Conservation (phyloP, 2,329 filamentous ascomycete species). For the Colletotrichum caudatum region DNA sequence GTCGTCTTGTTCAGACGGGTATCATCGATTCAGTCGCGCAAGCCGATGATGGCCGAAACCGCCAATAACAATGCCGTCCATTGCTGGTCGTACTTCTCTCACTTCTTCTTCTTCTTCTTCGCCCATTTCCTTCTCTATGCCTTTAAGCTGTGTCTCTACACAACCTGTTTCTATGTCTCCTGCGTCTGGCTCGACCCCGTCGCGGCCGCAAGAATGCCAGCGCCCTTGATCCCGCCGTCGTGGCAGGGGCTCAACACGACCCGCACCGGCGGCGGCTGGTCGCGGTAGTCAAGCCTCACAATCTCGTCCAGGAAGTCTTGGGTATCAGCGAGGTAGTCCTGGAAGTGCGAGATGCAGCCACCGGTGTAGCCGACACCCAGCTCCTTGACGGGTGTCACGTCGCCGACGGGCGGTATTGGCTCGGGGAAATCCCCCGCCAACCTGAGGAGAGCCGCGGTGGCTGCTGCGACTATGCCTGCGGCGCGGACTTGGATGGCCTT, state of each 20-base stretch:
- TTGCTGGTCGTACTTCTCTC: not conserved
- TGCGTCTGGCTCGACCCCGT: slow-evolving; percentile 49
- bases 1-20: not conserved
- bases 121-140: not conserved
- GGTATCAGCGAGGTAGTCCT: slow-evolving; percentile 77
- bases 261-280: slow-evolving; percentile 51
- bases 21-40: not conserved
- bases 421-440: slow-evolving; percentile 74
- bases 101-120: not conserved
- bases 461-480: slow-evolving; percentile 79
- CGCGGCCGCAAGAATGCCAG: slow-evolving; percentile 69
- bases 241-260: slow-evolving; percentile 68
- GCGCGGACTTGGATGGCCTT: slow-evolving; percentile 78
- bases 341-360: slow-evolving; percentile 83
- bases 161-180: slow-evolving; percentile 11
- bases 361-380: slow-evolving; percentile 84
- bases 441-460: slow-evolving; percentile 76
- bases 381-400: slow-evolving; percentile 55
- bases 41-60: not conserved
- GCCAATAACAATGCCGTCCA: not conserved
- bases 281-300: slow-evolving; percentile 55
- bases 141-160: not conserved
- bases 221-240: slow-evolving; percentile 71
- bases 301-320: slow-evolving; percentile 74
- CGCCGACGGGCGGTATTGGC: slow-evolving; percentile 43